A percentile compares a stretch with the other conserved stretches of the same genome.
Conservation (phyloP, 169 alveolate species). For the Plasmodium reichenowi region DNA sequence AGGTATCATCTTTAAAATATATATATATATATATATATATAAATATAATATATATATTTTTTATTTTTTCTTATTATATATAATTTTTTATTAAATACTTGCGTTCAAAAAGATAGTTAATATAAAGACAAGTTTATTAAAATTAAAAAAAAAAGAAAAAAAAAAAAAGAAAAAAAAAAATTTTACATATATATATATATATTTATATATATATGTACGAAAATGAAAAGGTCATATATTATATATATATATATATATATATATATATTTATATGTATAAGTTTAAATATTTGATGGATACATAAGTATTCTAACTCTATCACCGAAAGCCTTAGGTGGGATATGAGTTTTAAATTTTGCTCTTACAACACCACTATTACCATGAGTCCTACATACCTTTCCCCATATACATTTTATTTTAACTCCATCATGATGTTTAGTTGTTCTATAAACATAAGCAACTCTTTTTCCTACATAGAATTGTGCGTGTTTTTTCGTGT, state of each 20-base stretch:
- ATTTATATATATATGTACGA: no score
- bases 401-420: slow-evolving; percentile 98
- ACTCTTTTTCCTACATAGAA: slow-evolving; percentile 98
- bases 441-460: slow-evolving; percentile 98
- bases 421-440: slow-evolving; percentile 92
- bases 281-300: slow-evolving; percentile 94
- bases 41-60: no score
- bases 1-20: no score
- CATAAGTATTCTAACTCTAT: slow-evolving; percentile 96
- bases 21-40: no score
- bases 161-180: not conserved
- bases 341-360: slow-evolving; percentile 96
- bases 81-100: not conserved
- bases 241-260: no score
- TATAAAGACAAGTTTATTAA: not conserved
- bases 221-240: no score
- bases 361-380: slow-evolving; percentile 97
- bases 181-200: not conserved
- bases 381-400: slow-evolving; percentile 96
- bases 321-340: slow-evolving; percentile 98
- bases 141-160: not conserved
- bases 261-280: not conserved
- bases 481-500: slow-evolving; percentile 94
- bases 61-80: no score
- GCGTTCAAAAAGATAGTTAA: slow-evolving; percentile 6